Evolutionary conservation across 2,329 filamentous ascomycete genomes (phyloP), one percentile per base, ranked within the genome.

Genomic region (Pyricularia sp.): DNA sequence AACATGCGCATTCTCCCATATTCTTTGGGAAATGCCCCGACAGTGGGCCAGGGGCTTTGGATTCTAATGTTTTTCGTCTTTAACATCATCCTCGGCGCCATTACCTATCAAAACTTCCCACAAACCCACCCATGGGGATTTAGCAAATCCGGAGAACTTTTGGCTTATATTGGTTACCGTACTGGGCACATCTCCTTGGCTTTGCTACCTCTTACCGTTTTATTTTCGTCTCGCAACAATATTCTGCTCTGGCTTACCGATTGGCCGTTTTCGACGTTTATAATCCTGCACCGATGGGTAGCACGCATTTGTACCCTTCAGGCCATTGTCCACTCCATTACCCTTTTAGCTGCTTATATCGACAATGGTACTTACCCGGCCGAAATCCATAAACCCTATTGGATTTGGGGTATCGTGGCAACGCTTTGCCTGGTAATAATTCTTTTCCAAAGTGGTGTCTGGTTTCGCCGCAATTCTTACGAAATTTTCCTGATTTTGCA

Each of bases 211-310:
- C 71, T 85, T 0, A 66, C 81, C 0, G 73, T 85, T 14, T 76
- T 86, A 2, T 84, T 81, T 68, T 77, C 80, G 0, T 76, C 79
- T 0, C 75, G 84, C 0, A 85, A 86, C 71, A 85, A 82, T 68
- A 26, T 85, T 2, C 76, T 84, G 0, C 77, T 85, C 0, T 81
- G 79, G 75, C 59, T 84, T 1, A 84, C 84, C 2, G 78, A 82
- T 71, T 85, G 83, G 82, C 80, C 77, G 0, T 80, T 83, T 70
- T 78, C 79, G 0, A 85, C 84, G 0, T 85, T 78, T 68, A 70
- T 85, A 3, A 73, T 85, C 0, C 75, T 85, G 0, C 84, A 86
- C 70, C 78, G 83, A 12, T 85, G 82, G 82, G 74, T 83, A 1
- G 83, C 82, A 0, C 74, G 78, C 26, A 75, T 86, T 9, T 79